phyloP scores from a whole-genome alignment of 805 yeast species.

The Saccharomyces cerevisiae region DNA sequence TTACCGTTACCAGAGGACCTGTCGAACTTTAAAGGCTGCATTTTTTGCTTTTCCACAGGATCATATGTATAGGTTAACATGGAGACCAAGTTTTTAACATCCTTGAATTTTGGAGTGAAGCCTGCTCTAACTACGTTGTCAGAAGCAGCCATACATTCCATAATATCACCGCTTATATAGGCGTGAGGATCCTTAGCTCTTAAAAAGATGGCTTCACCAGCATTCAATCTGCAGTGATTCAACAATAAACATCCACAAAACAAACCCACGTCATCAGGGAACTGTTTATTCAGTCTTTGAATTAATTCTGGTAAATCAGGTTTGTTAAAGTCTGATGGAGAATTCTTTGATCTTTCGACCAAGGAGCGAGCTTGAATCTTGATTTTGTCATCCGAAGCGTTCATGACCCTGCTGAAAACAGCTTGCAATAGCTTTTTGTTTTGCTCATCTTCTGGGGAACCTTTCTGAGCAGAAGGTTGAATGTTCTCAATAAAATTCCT shows the following conservation, averaged over 20 bases:
- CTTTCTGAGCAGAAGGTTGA: constrained; percentile 36
- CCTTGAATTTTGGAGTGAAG: constrained; percentile 98
- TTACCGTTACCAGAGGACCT: constrained; percentile 62
- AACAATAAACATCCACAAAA: constrained; percentile 92
- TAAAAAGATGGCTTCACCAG: constrained; percentile 95
- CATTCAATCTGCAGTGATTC: constrained; percentile 71
- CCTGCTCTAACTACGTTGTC: constrained; percentile 98
- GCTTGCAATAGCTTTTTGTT: constrained; percentile 64
- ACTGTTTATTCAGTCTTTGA: constrained; percentile 72
- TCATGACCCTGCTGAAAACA: constrained; percentile 80
- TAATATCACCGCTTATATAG: constrained; percentile 91
- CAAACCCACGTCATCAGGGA: constrained; percentile 88
- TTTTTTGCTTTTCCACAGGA: constrained; percentile 87
- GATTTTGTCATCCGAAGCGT: constrained; percentile 56
- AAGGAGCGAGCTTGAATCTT: constrained; percentile 51
- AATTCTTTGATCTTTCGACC: constrained; percentile 51
- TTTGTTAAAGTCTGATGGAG: constrained; percentile 49
- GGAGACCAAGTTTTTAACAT: constrained; percentile 77
- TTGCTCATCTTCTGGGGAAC: constrained; percentile 42
- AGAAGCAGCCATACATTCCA: constrained; percentile 99
- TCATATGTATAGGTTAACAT: constrained; percentile 88
- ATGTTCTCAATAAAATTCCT: constrained; percentile 45
- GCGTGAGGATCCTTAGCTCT: constrained; percentile 98
- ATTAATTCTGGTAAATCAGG: constrained; percentile 62
- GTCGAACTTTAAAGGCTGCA: constrained; percentile 46